Conservation (phyloP, 2,329 filamentous ascomycete genomes). For the Stachybotrys elegans region DNA sequence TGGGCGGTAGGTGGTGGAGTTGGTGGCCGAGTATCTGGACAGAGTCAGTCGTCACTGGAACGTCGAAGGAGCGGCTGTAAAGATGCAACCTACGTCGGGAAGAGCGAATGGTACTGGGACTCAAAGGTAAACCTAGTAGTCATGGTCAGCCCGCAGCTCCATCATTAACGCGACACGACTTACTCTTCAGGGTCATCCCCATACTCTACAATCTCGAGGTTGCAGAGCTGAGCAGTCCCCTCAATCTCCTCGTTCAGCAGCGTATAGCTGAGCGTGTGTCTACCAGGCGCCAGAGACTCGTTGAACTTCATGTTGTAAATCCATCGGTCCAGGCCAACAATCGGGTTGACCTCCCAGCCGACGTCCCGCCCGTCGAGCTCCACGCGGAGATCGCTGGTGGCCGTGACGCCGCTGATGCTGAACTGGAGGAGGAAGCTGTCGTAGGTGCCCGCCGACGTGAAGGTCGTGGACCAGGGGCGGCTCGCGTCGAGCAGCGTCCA, state of each 20-base stretch:
- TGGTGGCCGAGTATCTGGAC: conserved; percentile 16
- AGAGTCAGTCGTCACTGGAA: neutral
- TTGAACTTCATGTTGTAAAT: conserved; percentile 23
- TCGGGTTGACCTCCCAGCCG: conserved; percentile 21
- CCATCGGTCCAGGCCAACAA: conserved; percentile 20
- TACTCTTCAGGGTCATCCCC: conserved; percentile 15
- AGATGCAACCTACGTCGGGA: too few relatives aligned
- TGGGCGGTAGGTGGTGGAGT: conserved; percentile 22
- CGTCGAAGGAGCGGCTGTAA: too few relatives aligned
- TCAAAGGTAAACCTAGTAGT: too few relatives aligned
- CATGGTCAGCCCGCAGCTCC: neutral
- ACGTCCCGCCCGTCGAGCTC: conserved; percentile 22
- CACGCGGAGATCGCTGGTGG: conserved; percentile 18
- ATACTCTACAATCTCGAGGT: conserved; percentile 22
- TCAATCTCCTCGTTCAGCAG: conserved; percentile 19
- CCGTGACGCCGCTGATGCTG: conserved; percentile 21
- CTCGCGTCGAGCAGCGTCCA: conserved; percentile 23
- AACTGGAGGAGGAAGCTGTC: conserved; percentile 20
- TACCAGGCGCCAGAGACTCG: conserved; percentile 14
- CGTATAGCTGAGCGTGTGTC: conserved; percentile 18
- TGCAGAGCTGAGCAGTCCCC: conserved; percentile 23
- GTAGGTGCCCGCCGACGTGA: conserved; percentile 21
- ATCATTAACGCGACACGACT: conserved; percentile 5
- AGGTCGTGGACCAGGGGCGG: conserved; percentile 17
- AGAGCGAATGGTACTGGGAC: too few relatives aligned